These are phyloP conservation scores for Millerago galiae DNA, from an alignment of 805 yeast genomes.

Conservation along the genomic window DNA sequence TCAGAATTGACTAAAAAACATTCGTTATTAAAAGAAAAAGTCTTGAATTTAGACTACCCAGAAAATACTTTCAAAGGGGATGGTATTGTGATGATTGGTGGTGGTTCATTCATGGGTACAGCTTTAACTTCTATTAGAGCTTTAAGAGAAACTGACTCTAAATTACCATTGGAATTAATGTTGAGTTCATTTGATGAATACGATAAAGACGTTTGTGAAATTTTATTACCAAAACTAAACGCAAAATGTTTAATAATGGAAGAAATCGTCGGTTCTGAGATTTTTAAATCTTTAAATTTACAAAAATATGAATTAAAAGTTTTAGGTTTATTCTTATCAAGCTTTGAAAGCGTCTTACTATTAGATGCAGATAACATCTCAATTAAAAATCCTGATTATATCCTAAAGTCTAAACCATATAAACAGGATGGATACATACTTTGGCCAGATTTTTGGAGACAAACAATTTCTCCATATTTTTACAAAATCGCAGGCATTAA, in stretches of 20 bases:
- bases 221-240: constrained; percentile 32
- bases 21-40: constrained; percentile 14
- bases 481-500: constrained; percentile 48
- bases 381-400: constrained; percentile 38
- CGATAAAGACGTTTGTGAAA: constrained; percentile 38
- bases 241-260: constrained; percentile 37
- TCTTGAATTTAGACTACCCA: constrained; percentile 15
- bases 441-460: constrained; percentile 70
- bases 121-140: constrained; percentile 33
- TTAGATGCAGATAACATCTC: constrained; percentile 44
- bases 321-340: constrained; percentile 39
- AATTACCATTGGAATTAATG: constrained; percentile 38
- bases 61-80: constrained; percentile 19
- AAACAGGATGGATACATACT: constrained; percentile 40
- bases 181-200: constrained; percentile 35
- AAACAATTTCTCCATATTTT: constrained; percentile 56
- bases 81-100: constrained; percentile 36
- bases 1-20: constrained; percentile 18
- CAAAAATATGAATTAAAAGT: constrained; percentile 25
- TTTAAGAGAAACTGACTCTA: constrained; percentile 36
- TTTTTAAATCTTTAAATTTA: constrained; percentile 14
- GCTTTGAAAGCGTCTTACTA: constrained; percentile 38
- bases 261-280: constrained; percentile 27
- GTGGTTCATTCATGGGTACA: constrained; percentile 37
- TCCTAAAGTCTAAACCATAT: constrained; percentile 42